A percentile compares a stretch with the other conserved stretches of the same genome.
These are phyloP conservation scores for Colletotrichum tropicale DNA, from an alignment of 2,329 filamentous ascomycete genomes.

Conservation along the genomic window DNA sequence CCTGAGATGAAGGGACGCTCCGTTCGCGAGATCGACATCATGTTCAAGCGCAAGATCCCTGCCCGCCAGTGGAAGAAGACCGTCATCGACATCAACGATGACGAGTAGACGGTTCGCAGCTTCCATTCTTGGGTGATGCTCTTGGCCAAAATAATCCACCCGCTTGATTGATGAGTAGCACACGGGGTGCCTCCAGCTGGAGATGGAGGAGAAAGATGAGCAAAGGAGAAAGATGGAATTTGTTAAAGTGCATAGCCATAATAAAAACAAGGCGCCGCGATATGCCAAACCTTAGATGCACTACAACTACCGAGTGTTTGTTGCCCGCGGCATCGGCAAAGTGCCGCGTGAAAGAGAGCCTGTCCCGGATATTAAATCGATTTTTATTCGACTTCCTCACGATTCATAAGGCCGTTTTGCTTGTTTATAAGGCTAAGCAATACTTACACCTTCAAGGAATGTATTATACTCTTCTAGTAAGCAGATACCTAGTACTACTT, in stretches of 20 bases:
- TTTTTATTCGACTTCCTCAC: not conserved
- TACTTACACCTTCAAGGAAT: not conserved
- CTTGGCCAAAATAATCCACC: not conserved
- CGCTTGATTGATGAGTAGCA: not conserved
- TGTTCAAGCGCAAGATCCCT: slow-evolving; percentile 57
- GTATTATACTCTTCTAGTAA: not conserved
- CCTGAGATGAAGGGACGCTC: slow-evolving; percentile 64
- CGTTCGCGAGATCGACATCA: slow-evolving; percentile 66
- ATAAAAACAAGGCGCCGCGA: not conserved
- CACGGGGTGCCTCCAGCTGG: not conserved
- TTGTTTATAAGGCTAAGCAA: not conserved
- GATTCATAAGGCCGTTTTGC: not conserved
- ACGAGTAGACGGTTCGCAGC: slow-evolving; percentile 53
- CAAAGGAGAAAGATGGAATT: not conserved
- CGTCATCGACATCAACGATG: slow-evolving; percentile 60
- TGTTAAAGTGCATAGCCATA: not conserved
- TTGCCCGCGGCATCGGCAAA: not conserved
- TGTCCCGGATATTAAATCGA: not conserved
- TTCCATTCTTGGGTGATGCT: not conserved
- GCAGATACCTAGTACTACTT: not conserved
- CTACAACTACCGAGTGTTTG: not conserved
- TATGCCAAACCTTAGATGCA: not conserved
- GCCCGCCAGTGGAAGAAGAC: slow-evolving; percentile 63
- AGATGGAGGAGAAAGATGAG: not conserved
- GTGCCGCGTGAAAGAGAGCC: not conserved